Evolutionary conservation across 345 rosid genomes (phyloP).

Genomic region (Syzygium aqueum): DNA sequence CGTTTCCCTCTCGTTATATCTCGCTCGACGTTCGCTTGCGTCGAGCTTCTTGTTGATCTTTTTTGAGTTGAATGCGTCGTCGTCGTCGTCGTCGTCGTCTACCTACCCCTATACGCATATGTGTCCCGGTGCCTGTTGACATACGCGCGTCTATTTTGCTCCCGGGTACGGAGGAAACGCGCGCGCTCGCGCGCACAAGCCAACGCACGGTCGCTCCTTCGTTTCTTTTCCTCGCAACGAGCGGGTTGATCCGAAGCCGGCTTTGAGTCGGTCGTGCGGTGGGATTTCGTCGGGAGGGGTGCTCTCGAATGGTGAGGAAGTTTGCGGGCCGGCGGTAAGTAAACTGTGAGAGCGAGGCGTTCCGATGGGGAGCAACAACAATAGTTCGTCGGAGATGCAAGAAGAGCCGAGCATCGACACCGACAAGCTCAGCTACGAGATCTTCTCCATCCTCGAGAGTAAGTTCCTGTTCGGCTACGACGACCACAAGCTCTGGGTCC

Average conservation of each 20-base stretch:
- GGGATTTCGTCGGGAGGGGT: background rate
- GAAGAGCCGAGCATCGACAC: slow-evolving; percentile 97
- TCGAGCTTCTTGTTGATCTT: background rate
- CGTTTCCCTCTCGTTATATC: slow-evolving; percentile 9
- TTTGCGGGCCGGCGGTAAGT: background rate
- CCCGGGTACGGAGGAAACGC: background rate
- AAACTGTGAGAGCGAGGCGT: background rate
- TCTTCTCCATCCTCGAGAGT: slow-evolving; percentile 88
- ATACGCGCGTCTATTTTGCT: background rate
- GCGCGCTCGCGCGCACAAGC: background rate
- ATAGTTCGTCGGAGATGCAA: slow-evolving; percentile 40
- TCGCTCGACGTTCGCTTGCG: background rate
- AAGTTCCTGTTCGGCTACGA: slow-evolving; percentile 87
- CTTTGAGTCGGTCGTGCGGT: background rate
- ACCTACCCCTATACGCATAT: background rate
- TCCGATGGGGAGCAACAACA: slow-evolving; percentile 20
- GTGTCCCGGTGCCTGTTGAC: background rate
- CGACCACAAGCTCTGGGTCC: slow-evolving; percentile 72
- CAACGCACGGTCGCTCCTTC: background rate
- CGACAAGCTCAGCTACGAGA: slow-evolving; percentile 93
- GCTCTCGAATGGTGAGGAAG: background rate
- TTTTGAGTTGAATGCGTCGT: background rate
- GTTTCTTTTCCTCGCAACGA: background rate
- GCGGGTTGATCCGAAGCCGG: background rate
- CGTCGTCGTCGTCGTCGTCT: background rate